Base-by-base conservation (phyloP, 2,329 filamentous ascomycete genomes). In the Sarocladiaceae sp. region DNA sequence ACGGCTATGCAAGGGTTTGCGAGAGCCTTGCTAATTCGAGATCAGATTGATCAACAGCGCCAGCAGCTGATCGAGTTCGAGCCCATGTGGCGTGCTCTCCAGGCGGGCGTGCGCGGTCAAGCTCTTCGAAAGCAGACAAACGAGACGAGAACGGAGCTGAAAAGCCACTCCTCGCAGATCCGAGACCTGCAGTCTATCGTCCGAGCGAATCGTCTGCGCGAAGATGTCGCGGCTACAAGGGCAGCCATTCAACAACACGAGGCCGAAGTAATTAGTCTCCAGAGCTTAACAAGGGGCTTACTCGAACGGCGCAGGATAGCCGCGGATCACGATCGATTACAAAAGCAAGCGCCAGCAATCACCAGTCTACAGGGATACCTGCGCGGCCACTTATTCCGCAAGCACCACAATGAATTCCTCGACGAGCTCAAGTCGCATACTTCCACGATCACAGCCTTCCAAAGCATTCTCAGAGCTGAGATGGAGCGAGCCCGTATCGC, bases 401-500 rank as follows among this genome's bases (percentile, higher is more conserved):
- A 84, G 55, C 68, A 79, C 42, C 80, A 87, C 31, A 70, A 73
- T 46, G 73, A 77, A 2, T 75, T 93, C 40, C 77, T 96, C 13
- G 80, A 85, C 15, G 79, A 88, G 37, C 80, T 97, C 23, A 74
- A 84, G 50, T 82, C 83, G 2, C 82, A 89, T 59, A 82, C 86
- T 33, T 74, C 82, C 0, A 80, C 84, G 55, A 80, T 92, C 35
- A 71, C 83, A 22, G 72, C 83, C 28, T 75, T 97, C 2, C 94
- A 99, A 68, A 83, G 84, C 25, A 72, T 92, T 7, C 78, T 84
- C 28, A 83, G 93, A 54, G 92, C 90, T 1, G 88, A 95, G 78
- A 77, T 96, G 57, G 74, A 88, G 36, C 84, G 94, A 44, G 80
- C 83, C 46, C 78, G 86, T 23, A 78, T 97, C 48, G 90, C 88